A percentile compares a stretch with the other conserved stretches of the same genome.
These are phyloP conservation scores for Boletales sp. DNA, from an alignment of 768 basidiomycete genomes.

Conservation along the genomic window DNA sequence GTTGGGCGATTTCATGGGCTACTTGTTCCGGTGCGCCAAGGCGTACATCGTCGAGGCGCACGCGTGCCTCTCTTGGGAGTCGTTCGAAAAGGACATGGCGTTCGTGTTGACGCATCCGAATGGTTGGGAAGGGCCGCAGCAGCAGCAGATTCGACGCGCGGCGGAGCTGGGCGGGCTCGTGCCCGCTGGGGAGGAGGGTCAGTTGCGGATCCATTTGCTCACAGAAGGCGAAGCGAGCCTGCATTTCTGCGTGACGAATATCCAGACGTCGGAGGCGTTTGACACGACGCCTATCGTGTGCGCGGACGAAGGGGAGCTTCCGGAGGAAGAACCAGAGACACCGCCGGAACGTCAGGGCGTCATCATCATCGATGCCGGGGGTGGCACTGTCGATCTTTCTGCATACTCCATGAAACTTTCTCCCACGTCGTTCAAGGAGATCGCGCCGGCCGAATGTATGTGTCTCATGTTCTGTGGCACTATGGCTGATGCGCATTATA, in stretches of 20 bases:
- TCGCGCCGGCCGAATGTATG: slow-evolving; percentile 33
- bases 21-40: slow-evolving; percentile 40
- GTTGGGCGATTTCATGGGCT: slow-evolving; percentile 37
- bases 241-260: slow-evolving; percentile 50
- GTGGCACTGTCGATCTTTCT: slow-evolving; percentile 39
- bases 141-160: slow-evolving; percentile 50
- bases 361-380: slow-evolving; percentile 46
- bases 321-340: slow-evolving; percentile 6
- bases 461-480: background rate
- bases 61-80: slow-evolving; percentile 38
- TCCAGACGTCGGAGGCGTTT: slow-evolving; percentile 32
- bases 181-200: slow-evolving; percentile 34
- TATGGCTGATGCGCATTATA: too few relatives aligned
- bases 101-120: slow-evolving; percentile 60
- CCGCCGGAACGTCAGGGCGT: too few relatives aligned
- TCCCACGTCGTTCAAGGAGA: slow-evolving; percentile 35
- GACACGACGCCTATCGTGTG: slow-evolving; percentile 5
- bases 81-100: slow-evolving; percentile 39
- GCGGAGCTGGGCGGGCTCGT: slow-evolving; percentile 48
- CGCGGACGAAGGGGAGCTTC: slow-evolving; percentile 10
- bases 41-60: slow-evolving; percentile 45
- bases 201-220: slow-evolving; percentile 45
- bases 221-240: slow-evolving; percentile 57
- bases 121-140: slow-evolving; percentile 59
- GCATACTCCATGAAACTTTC: slow-evolving; percentile 38